Base-by-base conservation (phyloP, 139 green algal genomes). In the Coelastrella sp. region DNA sequence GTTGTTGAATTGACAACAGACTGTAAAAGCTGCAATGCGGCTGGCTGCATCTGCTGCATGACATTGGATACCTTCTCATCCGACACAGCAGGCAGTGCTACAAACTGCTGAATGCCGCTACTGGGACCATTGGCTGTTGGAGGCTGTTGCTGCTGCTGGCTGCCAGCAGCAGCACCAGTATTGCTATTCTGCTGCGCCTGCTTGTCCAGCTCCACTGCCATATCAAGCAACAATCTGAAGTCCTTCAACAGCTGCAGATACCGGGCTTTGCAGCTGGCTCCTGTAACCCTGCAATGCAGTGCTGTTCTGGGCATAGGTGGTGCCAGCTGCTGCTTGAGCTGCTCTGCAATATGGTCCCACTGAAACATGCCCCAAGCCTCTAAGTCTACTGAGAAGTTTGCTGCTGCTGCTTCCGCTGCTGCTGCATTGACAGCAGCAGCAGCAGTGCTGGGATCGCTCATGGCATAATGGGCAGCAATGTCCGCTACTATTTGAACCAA, bases 221-320 rank as follows among this genome's bases (percentile, higher is more conserved):
- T 19, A 35, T 41, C 62, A 2, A 38, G 41, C 69, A 79, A 17
- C 64, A 73, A 2, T 45, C 43, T 34, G 35, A 38, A 81, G 51
- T 81, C 74, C 51, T 34, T 19, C 19, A 81, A 23, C 74, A 81
- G 51, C 51, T 67, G 51, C 19, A 57, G n/a, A 51, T 75, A 84
- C 21, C 59, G 60, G 3, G 19, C 59, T 51, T 32, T 32, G 40
- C 77, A 75, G 77, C 59, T 75, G 19, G 13, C n/a, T 13, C 77
- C 51, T 5, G 30, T 71, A 1, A 73, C 60, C 23, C 77, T 73
- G 59, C 23, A 11, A 43, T 62, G 4, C 27, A 84, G 37, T 15
- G 60, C 60, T 15, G 60, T 74, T 1, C 77, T 34, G 6, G 59
- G 59, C 5, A 43, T n/a, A 17, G 59, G 60, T n/a, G 38, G 38